These are phyloP conservation scores for Phyllosticta citriasiana DNA, from an alignment of 2,329 filamentous ascomycete genomes.

Conservation along the genomic window DNA sequence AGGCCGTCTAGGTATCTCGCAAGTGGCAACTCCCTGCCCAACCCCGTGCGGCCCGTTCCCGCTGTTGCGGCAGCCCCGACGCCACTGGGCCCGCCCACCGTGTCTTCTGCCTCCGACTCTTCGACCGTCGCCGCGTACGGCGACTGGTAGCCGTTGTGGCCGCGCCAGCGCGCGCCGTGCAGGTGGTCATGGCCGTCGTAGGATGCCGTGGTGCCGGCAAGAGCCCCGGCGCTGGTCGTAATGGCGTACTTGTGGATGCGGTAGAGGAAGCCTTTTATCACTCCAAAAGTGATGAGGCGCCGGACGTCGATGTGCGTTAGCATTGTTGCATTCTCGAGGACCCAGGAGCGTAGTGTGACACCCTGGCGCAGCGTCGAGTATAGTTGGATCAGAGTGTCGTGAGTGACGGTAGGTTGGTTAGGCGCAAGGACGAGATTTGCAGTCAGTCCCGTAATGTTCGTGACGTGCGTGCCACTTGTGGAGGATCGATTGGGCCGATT, in stretches of 20 bases:
- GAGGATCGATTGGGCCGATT: slow-evolving; percentile 7
- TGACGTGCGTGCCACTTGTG: slow-evolving; percentile 3
- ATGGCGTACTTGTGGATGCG: slow-evolving; percentile 87
- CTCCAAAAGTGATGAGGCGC: slow-evolving; percentile 86
- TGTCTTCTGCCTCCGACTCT: slow-evolving; percentile 9
- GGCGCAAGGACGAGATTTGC: slow-evolving; percentile 8
- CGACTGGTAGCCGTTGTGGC: slow-evolving; percentile 1
- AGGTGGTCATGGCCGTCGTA: slow-evolving; percentile 8
- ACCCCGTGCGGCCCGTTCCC: slow-evolving; percentile 3
- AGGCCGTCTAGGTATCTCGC: slow-evolving; percentile 62
- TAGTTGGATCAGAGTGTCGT: slow-evolving; percentile 57
- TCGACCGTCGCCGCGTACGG: background rate
- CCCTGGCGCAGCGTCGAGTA: slow-evolving; percentile 80
- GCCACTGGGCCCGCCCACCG: background rate
- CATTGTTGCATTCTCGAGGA: slow-evolving; percentile 61
- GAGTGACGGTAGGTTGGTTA: slow-evolving; percentile 13
- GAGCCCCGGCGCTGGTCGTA: slow-evolving; percentile 5
- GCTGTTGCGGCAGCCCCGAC: slow-evolving; percentile 12
- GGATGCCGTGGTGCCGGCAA: slow-evolving; percentile 39
- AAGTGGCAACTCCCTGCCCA: slow-evolving; percentile 34
- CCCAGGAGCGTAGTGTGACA: slow-evolving; percentile 78
- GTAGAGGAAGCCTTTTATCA: slow-evolving; percentile 92
- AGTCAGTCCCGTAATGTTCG: background rate
- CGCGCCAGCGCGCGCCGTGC: slow-evolving; percentile 19
- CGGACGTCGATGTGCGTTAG: slow-evolving; percentile 75